Base-by-base conservation (phyloP, 441 rosid species). In the Viola pubescens region DNA sequence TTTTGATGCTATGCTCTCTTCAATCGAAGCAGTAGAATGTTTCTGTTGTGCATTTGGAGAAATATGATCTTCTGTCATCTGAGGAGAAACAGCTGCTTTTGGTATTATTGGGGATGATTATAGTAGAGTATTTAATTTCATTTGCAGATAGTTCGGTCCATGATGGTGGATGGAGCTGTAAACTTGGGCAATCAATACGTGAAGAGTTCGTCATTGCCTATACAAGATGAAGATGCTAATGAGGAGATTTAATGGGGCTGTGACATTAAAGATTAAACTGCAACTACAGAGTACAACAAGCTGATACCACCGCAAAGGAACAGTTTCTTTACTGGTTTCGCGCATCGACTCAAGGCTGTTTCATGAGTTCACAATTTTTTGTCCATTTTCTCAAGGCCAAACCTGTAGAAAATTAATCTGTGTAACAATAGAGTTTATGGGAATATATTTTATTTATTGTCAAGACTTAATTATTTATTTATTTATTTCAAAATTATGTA, bases 91-190 rank as follows among this genome's bases (percentile, higher is more conserved):
- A 6, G 10, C 6, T 26, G 12, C 5, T 16, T 43, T 43, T 43
- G 8, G 10, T 9, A 43, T 34, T 2, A 45, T 52, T 37, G 43
- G 2, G 13, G 7, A 37, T 37, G 50, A 7, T 6, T 48, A 60
- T 40, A 19, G 14, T 19, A 50, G 9, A 51, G 16, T 7, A n/a
- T 16, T 37, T 13, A 9, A 4, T 9, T 10, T 50, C 26, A 46
- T 67, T 10, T 69, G 72, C 87, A 90, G 97, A 73, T 51, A 46
- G 94, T 88, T 41, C 74, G 88, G 53, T 69, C 82, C 14, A 69
- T 39, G 74, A 84, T 91, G 76, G 56, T 61, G 26, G 90, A 88
- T 50, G 91, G 86, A 73, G 72, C 72, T 6, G 83, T 76, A 52
- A 78, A 64, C 57, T 52, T 66, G 42, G 74, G 71, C 43, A 68